A percentile compares a stretch with the other conserved stretches of the same genome.
Evolutionary conservation across 129 eudicot species (phyloP).

Genomic region (Solidago caesia): DNA sequence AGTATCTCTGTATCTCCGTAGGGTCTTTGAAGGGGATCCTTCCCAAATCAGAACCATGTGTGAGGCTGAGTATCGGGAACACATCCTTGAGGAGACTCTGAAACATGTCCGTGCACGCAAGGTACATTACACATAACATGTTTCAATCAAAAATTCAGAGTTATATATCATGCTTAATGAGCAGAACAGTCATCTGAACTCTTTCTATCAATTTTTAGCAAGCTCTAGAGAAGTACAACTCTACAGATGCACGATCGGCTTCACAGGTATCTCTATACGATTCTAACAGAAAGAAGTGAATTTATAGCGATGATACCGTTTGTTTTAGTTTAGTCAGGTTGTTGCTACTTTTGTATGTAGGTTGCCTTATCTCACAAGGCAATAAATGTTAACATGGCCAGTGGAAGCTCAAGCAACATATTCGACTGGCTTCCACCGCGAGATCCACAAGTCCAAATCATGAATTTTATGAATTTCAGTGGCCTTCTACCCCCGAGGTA

Average conservation of each 20-base stretch:
- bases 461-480: constrained; percentile 58
- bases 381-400: constrained; percentile 35
- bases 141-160: neutral
- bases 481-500: constrained; percentile 61
- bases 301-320: neutral
- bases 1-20: constrained; percentile 16
- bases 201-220: constrained; percentile 35
- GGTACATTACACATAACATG: constrained; percentile 28
- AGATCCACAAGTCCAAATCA: constrained; percentile 69
- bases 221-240: constrained; percentile 45
- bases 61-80: constrained; percentile 70
- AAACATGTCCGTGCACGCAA: constrained; percentile 55
- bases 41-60: constrained; percentile 52
- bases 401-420: constrained; percentile 40
- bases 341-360: constrained; percentile 19
- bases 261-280: constrained; percentile 40
- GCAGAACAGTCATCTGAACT: neutral
- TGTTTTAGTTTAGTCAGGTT: neutral
- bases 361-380: constrained; percentile 37
- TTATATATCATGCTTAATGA: neutral
- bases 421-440: constrained; percentile 70
- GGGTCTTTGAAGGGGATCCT: constrained; percentile 70
- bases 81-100: constrained; percentile 56
- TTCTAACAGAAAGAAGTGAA: neutral
- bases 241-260: constrained; percentile 30